phyloP scores from a whole-genome alignment of 2,329 filamentous ascomycete genomes.

The Colletotrichum musicola region DNA sequence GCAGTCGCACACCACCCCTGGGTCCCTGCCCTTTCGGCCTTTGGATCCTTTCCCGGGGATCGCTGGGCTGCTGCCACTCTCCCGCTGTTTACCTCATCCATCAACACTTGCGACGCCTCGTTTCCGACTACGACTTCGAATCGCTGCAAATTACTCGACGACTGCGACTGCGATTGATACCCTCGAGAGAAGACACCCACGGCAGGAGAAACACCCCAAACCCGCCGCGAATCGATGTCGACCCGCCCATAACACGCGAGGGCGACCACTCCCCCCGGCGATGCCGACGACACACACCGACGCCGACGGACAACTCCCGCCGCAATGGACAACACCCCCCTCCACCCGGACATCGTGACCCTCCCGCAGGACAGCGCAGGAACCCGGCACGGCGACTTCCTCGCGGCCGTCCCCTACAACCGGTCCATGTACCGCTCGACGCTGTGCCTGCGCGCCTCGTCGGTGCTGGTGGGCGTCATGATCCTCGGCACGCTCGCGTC shows the following conservation, averaged over 20 bases:
- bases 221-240: conserved; percentile 10
- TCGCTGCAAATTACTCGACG: no score
- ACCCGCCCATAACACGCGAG: neutral
- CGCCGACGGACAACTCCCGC: neutral
- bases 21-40: neutral
- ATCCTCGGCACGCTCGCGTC: conserved; percentile 25
- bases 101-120: neutral
- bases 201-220: neutral
- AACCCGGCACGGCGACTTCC: conserved; percentile 36
- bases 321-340: conserved; percentile 38
- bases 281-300: conserved; percentile 6
- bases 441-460: conserved; percentile 29
- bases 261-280: neutral
- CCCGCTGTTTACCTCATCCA: neutral
- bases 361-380: conserved; percentile 6
- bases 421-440: conserved; percentile 34
- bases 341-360: conserved; percentile 32
- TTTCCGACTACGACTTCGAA: neutral
- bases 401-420: conserved; percentile 37
- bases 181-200: neutral
- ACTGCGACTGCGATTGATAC: no score
- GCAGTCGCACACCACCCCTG: neutral
- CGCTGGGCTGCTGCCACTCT: neutral
- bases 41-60: neutral
- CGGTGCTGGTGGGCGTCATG: conserved; percentile 21